Base-by-base conservation (phyloP, 331 rosid genomes). In the Dryas integrifolia region DNA sequence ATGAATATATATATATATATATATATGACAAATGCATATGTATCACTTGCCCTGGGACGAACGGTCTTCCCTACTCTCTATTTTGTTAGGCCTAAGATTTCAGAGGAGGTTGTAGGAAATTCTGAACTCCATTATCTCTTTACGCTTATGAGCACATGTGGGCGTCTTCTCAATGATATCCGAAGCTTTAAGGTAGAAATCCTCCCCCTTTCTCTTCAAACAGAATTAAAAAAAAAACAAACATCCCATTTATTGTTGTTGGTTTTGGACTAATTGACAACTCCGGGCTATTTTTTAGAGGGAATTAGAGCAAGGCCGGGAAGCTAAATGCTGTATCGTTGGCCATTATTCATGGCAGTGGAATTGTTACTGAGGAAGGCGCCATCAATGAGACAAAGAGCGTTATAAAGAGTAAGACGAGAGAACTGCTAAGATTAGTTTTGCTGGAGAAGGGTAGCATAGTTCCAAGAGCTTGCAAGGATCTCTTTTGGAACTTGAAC, bases 101-200 rank as follows among this genome's bases (percentile, higher is more conserved):
- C 92, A 2, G 75, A 77, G 59, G 81, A 77, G 47, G 80, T 39
- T 26, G 69, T 74, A 24, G 75, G 62, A 76, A 83, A 7, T 72
- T 68, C 77, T 0, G 90, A 93, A 77, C 60, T 77, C 69, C 21
- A 82, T 72, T 5, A 45, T 74, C 84, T 93, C 5, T 89, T 24
- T 74, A 78, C 74, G 70, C 79, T 88, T 30, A 82, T 82, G 94
- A 87, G 96, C 79, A 83, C 88, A 26, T 39, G 65, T 0, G 97
- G 98, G 30, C 92, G 97, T 72, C 88, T 93, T 75, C 91, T 89
- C 47, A 93, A 93, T 50, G 98, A 93, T 58, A 84, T 85, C 66
- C 87, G 63, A 14, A 58, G 80, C 79, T 89, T 76, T 44, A 84
- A 89, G 92, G 98, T 88, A 82, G 46, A 39, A 9, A 46, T 35